Base-by-base conservation (phyloP, 768 basidiomycete species). In the Cubamyces sp. region DNA sequence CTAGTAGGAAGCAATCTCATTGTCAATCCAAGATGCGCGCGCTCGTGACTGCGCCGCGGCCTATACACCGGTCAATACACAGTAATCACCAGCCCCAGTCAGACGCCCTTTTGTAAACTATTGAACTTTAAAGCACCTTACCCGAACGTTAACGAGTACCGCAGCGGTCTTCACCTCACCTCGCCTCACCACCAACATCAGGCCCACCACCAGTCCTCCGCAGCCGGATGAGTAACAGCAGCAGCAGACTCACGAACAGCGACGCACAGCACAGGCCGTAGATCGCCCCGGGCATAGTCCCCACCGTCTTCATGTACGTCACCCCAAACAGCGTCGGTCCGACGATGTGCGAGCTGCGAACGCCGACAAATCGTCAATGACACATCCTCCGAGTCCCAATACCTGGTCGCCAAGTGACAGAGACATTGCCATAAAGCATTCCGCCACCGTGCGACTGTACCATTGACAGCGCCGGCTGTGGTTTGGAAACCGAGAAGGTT, bases 291-390 rank as follows among this genome's bases (percentile, higher is more conserved):
- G 94, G 88, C 69, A 86, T 85, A 6, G 76, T 79, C 9, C 82
- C 84, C n/a, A 93, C 91, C 0, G 91, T 95, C 59, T 78, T 81
- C 66, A 83, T 79, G 69, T 87, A 95, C 8, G 90, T 78, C n/a
- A 86, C 69, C 5, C 92, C 91, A 66, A 88, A 94, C 40, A 92
- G 34, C 2, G 86, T 75, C 0, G 94, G 93, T 0, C 88, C 87
- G 1, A 94, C 28, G n/a, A 94, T 84, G 60, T 87, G 84, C 21
- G 84, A 77, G 70, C 88, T 90, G 69, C 64, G 42, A 21, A 21
- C 8, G 41, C 8, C 40, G 30, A 43, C 46, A 50, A 50, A 58
- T 7, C 37, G 48, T 48, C 43, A 25, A 34, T 23, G 57, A 43
- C 48, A 62, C 34, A 15, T 42, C 9, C 25, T 8, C 23, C 34